These are phyloP conservation scores for Avena atlantica DNA, from an alignment of 176 grass and related monocot species.

Conservation along the genomic window DNA sequence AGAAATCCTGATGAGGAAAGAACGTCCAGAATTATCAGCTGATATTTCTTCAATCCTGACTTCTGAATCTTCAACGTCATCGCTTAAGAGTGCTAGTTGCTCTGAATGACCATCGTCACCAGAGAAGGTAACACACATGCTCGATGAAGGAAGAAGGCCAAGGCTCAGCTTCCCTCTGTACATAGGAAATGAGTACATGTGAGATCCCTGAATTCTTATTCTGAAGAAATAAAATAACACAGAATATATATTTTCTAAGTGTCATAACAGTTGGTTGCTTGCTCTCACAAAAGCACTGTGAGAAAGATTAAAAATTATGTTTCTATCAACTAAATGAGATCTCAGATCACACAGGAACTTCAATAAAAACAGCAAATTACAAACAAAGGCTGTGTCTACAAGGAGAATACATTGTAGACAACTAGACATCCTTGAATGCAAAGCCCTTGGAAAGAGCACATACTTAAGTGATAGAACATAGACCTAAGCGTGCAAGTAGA, in stretches of 20 bases:
- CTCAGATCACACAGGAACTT: slow-evolving; percentile 10
- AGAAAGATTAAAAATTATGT: background rate
- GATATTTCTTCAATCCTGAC: slow-evolving; percentile 76
- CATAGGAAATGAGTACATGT: slow-evolving; percentile 38
- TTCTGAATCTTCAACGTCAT: slow-evolving; percentile 46
- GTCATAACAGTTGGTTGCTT: background rate
- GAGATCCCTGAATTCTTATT: slow-evolving; percentile 39
- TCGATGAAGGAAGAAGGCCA: slow-evolving; percentile 71
- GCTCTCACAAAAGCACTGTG: background rate
- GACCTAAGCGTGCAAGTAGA: no score
- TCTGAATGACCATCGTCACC: slow-evolving; percentile 76
- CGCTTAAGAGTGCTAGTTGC: slow-evolving; percentile 63
- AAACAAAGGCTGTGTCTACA: no score
- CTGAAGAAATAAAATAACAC: background rate
- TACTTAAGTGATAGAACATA: no score
- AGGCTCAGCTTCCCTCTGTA: slow-evolving; percentile 82
- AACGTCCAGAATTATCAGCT: slow-evolving; percentile 78
- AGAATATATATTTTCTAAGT: background rate
- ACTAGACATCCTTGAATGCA: no score
- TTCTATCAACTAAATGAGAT: background rate
- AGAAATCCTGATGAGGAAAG: slow-evolving; percentile 70
- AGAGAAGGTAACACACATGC: slow-evolving; percentile 67
- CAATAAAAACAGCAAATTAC: background rate
- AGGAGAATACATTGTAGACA: background rate
- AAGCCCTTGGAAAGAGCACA: no score